phyloP scores from a whole-genome alignment of 768 basidiomycete genomes.

The Leucosporidium yakuticum region DNA sequence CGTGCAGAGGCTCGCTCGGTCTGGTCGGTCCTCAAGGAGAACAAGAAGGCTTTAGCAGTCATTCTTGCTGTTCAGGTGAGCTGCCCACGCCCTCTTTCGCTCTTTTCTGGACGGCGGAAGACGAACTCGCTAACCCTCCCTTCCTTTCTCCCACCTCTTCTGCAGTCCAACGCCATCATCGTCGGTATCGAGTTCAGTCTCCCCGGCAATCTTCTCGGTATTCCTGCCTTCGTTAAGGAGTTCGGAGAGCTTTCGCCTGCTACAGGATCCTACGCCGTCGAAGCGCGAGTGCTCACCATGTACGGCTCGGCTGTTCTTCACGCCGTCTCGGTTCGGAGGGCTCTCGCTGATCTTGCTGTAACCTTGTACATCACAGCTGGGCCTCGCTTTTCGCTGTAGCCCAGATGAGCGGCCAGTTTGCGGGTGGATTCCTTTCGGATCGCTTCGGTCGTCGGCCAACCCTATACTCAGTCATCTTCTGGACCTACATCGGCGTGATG shows the following conservation, averaged over 20 bases:
- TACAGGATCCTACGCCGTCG: background rate
- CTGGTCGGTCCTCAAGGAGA: slow-evolving; percentile 22
- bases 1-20: slow-evolving; percentile 6
- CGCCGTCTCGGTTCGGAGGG: too few species aligned
- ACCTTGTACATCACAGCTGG: background rate
- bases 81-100: too few species aligned
- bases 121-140: background rate
- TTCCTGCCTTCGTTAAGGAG: slow-evolving; percentile 17
- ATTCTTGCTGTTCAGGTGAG: slow-evolving; percentile 23
- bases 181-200: slow-evolving; percentile 27
- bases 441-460: slow-evolving; percentile 21
- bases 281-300: slow-evolving; percentile 2
- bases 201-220: slow-evolving; percentile 23
- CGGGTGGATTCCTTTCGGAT: slow-evolving; percentile 3
- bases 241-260: slow-evolving; percentile 7
- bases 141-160: too few species aligned
- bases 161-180: slow-evolving; percentile 21
- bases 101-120: too few species aligned
- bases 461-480: slow-evolving; percentile 25
- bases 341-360: background rate
- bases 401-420: slow-evolving; percentile 16
- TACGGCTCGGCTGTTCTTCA: background rate
- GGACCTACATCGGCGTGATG: slow-evolving; percentile 15
- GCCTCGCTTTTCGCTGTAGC: background rate
- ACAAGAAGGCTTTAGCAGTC: slow-evolving; percentile 9